Evolutionary conservation across 495 filamentous ascomycete species (phyloP), one percentile per base, ranked within the genome.

Genomic region (Tuber magnatum): DNA sequence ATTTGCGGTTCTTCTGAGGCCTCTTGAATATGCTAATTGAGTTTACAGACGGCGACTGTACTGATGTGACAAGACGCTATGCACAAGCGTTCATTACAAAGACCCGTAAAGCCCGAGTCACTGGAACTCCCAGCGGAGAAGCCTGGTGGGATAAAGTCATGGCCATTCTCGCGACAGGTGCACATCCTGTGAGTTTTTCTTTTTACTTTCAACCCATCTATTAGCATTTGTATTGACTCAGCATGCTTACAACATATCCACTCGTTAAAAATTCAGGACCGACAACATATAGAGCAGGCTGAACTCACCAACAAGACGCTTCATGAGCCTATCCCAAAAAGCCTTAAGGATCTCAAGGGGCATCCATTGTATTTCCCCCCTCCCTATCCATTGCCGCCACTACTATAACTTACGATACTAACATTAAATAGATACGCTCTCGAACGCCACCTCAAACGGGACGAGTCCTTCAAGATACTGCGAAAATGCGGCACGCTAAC

Each of bases 281-380:
- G 92, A 3, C 93, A 97, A 78, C 90, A 93, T 83, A 87, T 95
- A 39, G 95, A 99, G 81, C 86, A 91, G 42, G 89, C 86, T 16
- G 94, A 97, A 79, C 84, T 99, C 6, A 86, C 88, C 0, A 86
- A 87, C 10, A 88, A 87, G 75, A 90, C 92, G 74, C 89, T 90
- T 0, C 85, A 86, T 18, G 95, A 99, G 81, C 91, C 92, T 7
- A 94, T 99, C 90, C 95, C 95, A 8, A 88, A 89, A 68, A 97
- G 94, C 78, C 88, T 97, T 28, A 88, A 90, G 68, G 94, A 98
- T 80, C 96, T 97, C 84, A 97, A 97, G 82, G 90, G 92, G 79
- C 95, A 99, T 83, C 96, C 96, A 0, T 84, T 92, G 69, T 97
- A 94, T 80, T 39, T 24, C 28, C 38, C n/a, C 18, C 48, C 32